Evolutionary conservation across 2,329 filamentous ascomycete genomes (phyloP), one percentile per base, ranked within the genome.

Genomic region (Calonectria montana): DNA sequence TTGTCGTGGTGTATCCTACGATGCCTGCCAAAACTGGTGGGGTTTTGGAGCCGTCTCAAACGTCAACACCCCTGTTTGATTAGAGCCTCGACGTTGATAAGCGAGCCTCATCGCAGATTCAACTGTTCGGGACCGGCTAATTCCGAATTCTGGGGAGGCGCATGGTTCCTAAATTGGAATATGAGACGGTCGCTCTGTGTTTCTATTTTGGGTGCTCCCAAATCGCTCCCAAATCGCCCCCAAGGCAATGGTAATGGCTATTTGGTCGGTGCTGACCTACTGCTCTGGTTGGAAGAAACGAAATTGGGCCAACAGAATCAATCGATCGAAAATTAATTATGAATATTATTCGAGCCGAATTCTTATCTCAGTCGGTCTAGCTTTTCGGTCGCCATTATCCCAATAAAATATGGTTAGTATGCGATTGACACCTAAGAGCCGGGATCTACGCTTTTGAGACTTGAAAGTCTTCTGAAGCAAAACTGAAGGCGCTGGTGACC

Each of bases 1-100:
- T 62, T 35, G 8, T 27, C n/a, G 37, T 48, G 15, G 25, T 53
- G 57, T 65, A 59, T 25, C 21, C 25, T 45, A 25, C 15, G 23
- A 31, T n/a, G 37, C 27, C 35, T 35, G 53, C 37, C 65, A 65
- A 77, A 74, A 74, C 72, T 55, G 45, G 73, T 61, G 62, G 70
- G 65, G 78, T 80, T 79, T 80, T 69, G 78, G 67, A 71, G 27
- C 35, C 25, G 78, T 80, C 79, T 80, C 78, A 76, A 43, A 47
- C 48, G 47, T 43, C 29, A 39, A 41, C 41, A 70, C 69, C 75
- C 76, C 45, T 73, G 75, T 71, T 74, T 75, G 68, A 75, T 62
- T 61, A 57, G 61, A 71, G 69, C 69, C 73, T 69, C 63, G 25
- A 47, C 55, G 69, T 29, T 65, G 68, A 70, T 66, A 76, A 76